Conservation (phyloP, 441 rosid genomes). For the Melastoma candidum region DNA sequence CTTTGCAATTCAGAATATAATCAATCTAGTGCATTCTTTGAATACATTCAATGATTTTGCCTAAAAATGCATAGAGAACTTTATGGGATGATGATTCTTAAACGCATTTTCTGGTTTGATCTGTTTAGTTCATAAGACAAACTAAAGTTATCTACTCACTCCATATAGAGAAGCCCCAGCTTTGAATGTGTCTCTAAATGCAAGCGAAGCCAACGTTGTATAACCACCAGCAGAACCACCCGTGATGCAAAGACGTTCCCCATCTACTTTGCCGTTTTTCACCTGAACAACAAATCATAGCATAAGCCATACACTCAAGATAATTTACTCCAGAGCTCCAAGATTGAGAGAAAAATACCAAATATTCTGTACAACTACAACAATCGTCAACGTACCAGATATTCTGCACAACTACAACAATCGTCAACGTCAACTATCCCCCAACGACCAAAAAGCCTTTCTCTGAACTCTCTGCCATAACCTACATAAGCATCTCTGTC, state of each 20-base stretch:
- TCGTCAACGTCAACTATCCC: constrained; percentile 92
- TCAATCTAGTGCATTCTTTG: too few species aligned
- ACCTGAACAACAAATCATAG: constrained; percentile 36
- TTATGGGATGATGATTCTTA: too few species aligned
- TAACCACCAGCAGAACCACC: constrained; percentile 97
- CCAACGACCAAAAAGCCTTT: constrained; percentile 23
- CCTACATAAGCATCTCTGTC: too few species aligned
- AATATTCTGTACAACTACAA: constrained; percentile 6
- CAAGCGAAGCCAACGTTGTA: constrained; percentile 84
- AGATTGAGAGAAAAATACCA: neutral
- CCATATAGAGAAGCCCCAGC: constrained; percentile 93
- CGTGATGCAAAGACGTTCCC: constrained; percentile 69
- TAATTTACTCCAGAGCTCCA: neutral
- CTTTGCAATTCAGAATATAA: too few species aligned
- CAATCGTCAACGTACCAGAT: constrained; percentile 40
- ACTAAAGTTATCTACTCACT: constrained; percentile 16
- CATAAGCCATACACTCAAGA: constrained; percentile 2
- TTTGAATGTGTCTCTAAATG: constrained; percentile 71
- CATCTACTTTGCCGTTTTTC: constrained; percentile 63
- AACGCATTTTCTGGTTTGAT: too few species aligned
- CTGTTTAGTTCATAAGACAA: too few species aligned
- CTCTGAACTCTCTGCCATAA: too few species aligned
- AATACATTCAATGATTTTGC: too few species aligned
- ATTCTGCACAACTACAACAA: constrained; percentile 83
- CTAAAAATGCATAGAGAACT: too few species aligned